Conservation (phyloP, 805 yeast species). For the Ogataea corticis region DNA sequence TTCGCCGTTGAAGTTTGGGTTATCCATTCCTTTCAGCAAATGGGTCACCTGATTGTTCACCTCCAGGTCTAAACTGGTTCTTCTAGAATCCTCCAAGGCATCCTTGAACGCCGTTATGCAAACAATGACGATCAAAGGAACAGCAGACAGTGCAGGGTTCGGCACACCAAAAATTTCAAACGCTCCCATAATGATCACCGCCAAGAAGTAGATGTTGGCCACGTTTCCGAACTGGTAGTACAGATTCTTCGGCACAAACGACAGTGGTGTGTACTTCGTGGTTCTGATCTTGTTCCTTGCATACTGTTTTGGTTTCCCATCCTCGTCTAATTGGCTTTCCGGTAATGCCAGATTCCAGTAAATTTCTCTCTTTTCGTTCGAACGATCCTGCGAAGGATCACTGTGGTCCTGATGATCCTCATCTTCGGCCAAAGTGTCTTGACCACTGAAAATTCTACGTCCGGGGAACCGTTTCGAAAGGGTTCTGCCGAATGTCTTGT, state of each 20-base stretch:
- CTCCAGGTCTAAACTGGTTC: conserved; percentile 71
- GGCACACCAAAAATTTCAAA: conserved; percentile 81
- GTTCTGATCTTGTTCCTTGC: conserved; percentile 93
- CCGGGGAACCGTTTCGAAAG: conserved; percentile 25
- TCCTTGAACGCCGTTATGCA: conserved; percentile 74
- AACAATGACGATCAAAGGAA: conserved; percentile 78
- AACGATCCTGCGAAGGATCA: conserved; percentile 22
- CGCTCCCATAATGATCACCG: conserved; percentile 76
- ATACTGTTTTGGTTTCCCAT: conserved; percentile 60
- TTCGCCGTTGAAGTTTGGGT: conserved; percentile 64
- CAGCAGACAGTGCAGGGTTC: conserved; percentile 70
- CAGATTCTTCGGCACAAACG: conserved; percentile 85
- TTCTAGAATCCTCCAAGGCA: conserved; percentile 77
- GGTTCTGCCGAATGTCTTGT: conserved; percentile 50
- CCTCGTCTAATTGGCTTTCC: conserved; percentile 50
- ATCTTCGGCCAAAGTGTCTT: conserved; percentile 18
- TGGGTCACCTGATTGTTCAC: conserved; percentile 75
- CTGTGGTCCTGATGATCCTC: conserved; percentile 37
- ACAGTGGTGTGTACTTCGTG: conserved; percentile 89
- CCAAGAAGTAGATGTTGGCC: conserved; percentile 86
- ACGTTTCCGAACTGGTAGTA: conserved; percentile 79
- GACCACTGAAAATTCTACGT: conserved; percentile 24
- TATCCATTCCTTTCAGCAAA: conserved; percentile 54
- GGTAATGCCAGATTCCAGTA: conserved; percentile 65
- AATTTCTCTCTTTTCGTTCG: conserved; percentile 43